Evolutionary conservation across 2,329 filamentous ascomycete species (phyloP).

Genomic region (Fusarium phyllophilum): DNA sequence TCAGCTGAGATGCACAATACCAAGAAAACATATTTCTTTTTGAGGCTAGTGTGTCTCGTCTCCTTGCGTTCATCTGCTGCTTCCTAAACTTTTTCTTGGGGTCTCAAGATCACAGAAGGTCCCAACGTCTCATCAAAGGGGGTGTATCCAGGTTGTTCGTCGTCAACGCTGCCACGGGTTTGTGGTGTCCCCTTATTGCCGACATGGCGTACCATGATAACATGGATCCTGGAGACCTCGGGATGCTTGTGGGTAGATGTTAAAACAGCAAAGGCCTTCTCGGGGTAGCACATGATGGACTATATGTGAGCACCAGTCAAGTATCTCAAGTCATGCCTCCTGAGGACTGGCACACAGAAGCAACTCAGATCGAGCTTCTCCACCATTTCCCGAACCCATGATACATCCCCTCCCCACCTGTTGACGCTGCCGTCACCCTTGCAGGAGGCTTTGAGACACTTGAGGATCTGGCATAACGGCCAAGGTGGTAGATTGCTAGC

Average conservation of each 20-base stretch:
- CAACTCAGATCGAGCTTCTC: slow-evolving; percentile 36
- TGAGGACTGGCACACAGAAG: slow-evolving; percentile 18
- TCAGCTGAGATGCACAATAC: slow-evolving; percentile 13
- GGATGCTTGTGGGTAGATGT: slow-evolving; percentile 22
- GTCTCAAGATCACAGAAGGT: slow-evolving; percentile 10
- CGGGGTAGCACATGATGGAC: slow-evolving; percentile 32
- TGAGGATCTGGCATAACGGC: slow-evolving; percentile 47
- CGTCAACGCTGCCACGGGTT: slow-evolving; percentile 1
- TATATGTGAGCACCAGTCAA: slow-evolving; percentile 22
- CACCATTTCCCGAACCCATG: slow-evolving; percentile 43
- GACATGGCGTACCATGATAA: slow-evolving; percentile 24
- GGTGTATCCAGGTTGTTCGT: slow-evolving; percentile 13
- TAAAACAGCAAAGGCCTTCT: slow-evolving; percentile 19
- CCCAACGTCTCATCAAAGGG: slow-evolving; percentile 21
- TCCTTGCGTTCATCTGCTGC: slow-evolving; percentile 16
- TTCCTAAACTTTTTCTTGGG: slow-evolving; percentile 2
- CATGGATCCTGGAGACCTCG: slow-evolving; percentile 26
- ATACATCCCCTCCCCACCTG: slow-evolving; percentile 33
- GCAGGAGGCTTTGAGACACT: slow-evolving; percentile 43
- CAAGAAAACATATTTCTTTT: neutral
- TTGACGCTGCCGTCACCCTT: slow-evolving; percentile 44
- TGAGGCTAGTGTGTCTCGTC: slow-evolving; percentile 16
- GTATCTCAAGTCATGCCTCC: slow-evolving; percentile 30
- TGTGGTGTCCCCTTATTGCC: slow-evolving; percentile 26
- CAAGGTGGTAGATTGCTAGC: slow-evolving; percentile 32